Evolutionary conservation across 371 early-diverging fungal genomes (phyloP), one percentile per base, ranked within the genome.

Genomic region (Haplosporangium sp.): DNA sequence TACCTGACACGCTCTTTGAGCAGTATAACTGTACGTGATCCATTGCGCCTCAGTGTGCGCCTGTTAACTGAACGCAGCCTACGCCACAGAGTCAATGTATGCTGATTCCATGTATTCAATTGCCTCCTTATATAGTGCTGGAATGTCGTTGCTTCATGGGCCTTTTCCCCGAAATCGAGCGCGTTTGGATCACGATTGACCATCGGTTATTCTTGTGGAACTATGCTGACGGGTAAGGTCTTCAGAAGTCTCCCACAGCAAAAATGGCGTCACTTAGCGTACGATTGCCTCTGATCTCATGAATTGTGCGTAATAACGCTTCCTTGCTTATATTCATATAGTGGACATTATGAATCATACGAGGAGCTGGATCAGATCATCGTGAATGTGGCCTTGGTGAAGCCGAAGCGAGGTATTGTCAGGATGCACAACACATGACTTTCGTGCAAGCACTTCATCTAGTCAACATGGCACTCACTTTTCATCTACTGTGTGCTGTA

Each of bases 161-260:
- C 0, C 73, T 96, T 21, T 92, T 96, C 37, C 92, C 95, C n/a
- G 93, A 94, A 64, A 92, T 98, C 59, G 84, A 90, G 48, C 89
- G 94, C 41, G 96, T 93, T 9, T 98, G 96, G 91, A 92, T 96
- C 56, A 92, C 93, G 6, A 89, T 96, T 51, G 95, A 94, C 74
- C 91, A 94, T 70, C 83, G 88, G 36, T 86, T 97, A 53, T 95
- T 92, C 73, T 71, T 98, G 46, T 96, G 96, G 96, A 92, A 98
- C 75, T 96, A 94, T 76, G 82, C 81, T 47, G 89, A 89, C 37
- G 87, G 86, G 86, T 86, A 83, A 73, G 53, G 51, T 16, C 16
- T 12, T 18, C 40, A 11, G 18, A 54, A 2, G 21, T 2, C 37
- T 21, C 36, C 29, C n/a, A 46, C 20, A 42, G 50, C 38, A 36